Evolutionary conservation across 1,284 basidiomycete genomes (phyloP).

Genomic region (Tylopilus sp.): DNA sequence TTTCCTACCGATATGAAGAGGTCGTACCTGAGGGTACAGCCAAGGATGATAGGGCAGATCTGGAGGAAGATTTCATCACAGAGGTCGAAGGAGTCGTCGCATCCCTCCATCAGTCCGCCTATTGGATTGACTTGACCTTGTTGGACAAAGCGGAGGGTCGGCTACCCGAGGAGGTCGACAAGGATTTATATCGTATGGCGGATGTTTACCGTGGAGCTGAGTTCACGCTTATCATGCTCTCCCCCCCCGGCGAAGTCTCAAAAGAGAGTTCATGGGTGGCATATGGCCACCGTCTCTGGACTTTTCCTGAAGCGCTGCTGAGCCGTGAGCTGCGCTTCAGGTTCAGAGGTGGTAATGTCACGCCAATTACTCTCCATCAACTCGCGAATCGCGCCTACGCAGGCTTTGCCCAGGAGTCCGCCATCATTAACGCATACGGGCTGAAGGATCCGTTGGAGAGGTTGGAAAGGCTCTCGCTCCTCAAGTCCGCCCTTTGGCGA

Average conservation of each 20-base stretch:
- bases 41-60: neutral
- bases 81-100: slow-evolving; percentile 7
- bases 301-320: slow-evolving; percentile 5
- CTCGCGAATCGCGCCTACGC: slow-evolving; percentile 25
- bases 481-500: slow-evolving; percentile 29
- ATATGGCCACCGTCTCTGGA: slow-evolving; percentile 31
- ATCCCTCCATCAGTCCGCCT: slow-evolving; percentile 18
- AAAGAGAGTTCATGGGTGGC: slow-evolving; percentile 13
- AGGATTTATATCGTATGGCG: slow-evolving; percentile 30
- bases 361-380: slow-evolving; percentile 22
- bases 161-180: slow-evolving; percentile 6
- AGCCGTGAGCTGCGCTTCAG: slow-evolving; percentile 18
- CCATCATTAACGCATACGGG: slow-evolving; percentile 22
- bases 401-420: slow-evolving; percentile 17
- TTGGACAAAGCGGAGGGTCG: neutral
- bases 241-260: neutral
- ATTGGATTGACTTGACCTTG: slow-evolving; percentile 27
- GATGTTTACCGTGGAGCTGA: slow-evolving; percentile 27
- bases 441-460: slow-evolving; percentile 28
- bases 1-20: slow-evolving; percentile 23
- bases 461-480: slow-evolving; percentile 21
- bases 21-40: neutral
- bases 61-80: slow-evolving; percentile 5
- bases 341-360: slow-evolving; percentile 14
- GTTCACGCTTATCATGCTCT: slow-evolving; percentile 29